A percentile compares a stretch with the other conserved stretches of the same genome.
phyloP scores from a whole-genome alignment of 345 rosid genomes.

The Carallia pectinifolia region DNA sequence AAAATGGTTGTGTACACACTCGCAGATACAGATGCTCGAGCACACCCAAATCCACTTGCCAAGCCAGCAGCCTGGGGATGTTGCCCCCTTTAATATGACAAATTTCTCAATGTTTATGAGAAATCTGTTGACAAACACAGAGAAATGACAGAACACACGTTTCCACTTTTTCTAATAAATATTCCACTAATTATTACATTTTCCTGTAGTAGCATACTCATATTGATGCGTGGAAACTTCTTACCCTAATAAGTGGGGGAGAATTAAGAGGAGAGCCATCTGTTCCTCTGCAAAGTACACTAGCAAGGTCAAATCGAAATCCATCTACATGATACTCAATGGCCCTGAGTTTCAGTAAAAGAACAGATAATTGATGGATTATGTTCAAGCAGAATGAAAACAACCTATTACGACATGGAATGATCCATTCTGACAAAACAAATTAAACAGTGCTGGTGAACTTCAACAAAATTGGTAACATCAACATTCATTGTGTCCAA shows the following conservation, averaged over 20 bases:
- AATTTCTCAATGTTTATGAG: no score
- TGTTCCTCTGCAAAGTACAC: slow-evolving; percentile 87
- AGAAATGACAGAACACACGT: no score
- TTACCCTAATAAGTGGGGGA: slow-evolving; percentile 78
- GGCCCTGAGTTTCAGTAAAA: slow-evolving; percentile 48
- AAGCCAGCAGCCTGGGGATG: no score
- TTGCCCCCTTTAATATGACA: no score
- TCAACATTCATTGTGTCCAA: background rate
- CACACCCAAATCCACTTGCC: no score
- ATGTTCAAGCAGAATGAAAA: background rate
- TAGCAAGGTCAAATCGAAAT: slow-evolving; percentile 92
- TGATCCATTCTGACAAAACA: background rate
- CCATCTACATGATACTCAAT: slow-evolving; percentile 90
- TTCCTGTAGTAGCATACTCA: no score
- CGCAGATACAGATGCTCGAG: no score
- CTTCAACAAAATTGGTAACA: background rate
- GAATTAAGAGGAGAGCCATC: slow-evolving; percentile 87
- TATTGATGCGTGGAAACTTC: slow-evolving; percentile 21
- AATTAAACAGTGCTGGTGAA: background rate
- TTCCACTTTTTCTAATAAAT: no score
- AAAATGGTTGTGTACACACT: no score
- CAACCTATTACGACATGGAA: background rate
- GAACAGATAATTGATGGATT: background rate
- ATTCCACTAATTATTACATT: no score
- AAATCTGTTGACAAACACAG: no score